phyloP scores from a whole-genome alignment of 768 basidiomycete genomes.

The Rubroboletus pulcherrimus region DNA sequence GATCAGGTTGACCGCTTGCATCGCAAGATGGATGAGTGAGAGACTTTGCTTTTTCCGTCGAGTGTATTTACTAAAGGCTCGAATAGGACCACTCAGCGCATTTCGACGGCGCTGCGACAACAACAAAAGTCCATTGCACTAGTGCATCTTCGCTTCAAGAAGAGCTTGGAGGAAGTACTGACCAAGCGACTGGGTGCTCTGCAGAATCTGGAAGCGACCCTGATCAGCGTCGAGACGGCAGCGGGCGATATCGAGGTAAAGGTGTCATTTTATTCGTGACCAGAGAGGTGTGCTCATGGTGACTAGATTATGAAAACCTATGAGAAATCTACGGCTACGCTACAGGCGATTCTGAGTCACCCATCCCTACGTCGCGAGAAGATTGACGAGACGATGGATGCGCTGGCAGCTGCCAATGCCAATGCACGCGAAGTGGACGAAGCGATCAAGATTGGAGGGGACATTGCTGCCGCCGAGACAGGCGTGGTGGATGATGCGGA shows the following conservation, averaged over 20 bases:
- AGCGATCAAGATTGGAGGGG: constrained; percentile 64
- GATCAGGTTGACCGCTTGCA: constrained; percentile 69
- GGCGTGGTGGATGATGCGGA: constrained; percentile 53
- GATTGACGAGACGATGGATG: constrained; percentile 85
- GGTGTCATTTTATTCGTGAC: constrained; percentile 11
- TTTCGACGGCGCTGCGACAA: constrained; percentile 58
- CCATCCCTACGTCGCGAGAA: constrained; percentile 74
- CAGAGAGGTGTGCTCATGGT: not conserved
- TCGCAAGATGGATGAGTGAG: constrained; percentile 68
- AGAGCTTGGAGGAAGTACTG: constrained; percentile 74
- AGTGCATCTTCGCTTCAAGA: constrained; percentile 74
- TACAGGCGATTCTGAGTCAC: constrained; percentile 72
- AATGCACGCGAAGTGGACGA: constrained; percentile 83
- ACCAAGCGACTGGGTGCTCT: constrained; percentile 71
- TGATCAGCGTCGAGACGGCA: constrained; percentile 83
- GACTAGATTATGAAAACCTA: constrained; percentile 81
- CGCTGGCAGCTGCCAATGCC: constrained; percentile 76
- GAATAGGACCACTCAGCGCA: constrained; percentile 62
- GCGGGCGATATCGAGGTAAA: constrained; percentile 81
- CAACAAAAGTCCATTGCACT: constrained; percentile 74
- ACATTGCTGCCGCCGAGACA: constrained; percentile 48
- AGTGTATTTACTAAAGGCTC: not conserved
- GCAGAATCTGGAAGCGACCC: constrained; percentile 68
- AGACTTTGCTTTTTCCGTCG: not conserved
- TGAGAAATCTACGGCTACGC: constrained; percentile 74